These are phyloP conservation scores for Penicillium sp. DNA, from an alignment of 2,329 filamentous ascomycete species.

Conservation along the genomic window DNA sequence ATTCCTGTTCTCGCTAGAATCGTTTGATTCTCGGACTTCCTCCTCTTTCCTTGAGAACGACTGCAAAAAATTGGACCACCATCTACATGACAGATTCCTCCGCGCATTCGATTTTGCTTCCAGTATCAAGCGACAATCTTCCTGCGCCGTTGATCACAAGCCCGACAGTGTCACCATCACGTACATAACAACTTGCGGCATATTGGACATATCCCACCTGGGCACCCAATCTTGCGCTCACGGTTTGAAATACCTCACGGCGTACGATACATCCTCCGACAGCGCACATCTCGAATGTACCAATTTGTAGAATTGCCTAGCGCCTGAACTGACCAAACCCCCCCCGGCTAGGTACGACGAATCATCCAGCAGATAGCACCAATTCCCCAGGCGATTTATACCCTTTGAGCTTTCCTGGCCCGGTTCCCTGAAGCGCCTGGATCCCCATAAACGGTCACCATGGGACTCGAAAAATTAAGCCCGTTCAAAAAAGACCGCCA, in stretches of 20 bases:
- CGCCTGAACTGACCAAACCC: neutral
- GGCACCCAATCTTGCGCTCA: too few species aligned
- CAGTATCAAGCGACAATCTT: neutral
- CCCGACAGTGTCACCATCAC: too few species aligned
- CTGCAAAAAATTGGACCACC: neutral
- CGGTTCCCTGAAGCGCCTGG: slow-evolving; percentile 12
- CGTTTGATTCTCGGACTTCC: too few species aligned
- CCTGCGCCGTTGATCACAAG: too few species aligned
- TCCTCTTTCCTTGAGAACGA: too few species aligned
- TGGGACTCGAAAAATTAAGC: slow-evolving; percentile 36
- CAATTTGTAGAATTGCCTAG: neutral
- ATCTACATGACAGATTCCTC: neutral
- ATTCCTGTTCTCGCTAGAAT: neutral
- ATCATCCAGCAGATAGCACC: slow-evolving; percentile 5
- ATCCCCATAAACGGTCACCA: slow-evolving; percentile 17
- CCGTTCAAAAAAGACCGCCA: slow-evolving; percentile 49
- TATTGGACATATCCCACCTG: too few species aligned
- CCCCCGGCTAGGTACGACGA: slow-evolving; percentile 1
- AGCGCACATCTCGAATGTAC: too few species aligned
- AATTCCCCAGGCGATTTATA: slow-evolving; percentile 5
- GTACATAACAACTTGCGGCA: too few species aligned
- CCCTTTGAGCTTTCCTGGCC: neutral
- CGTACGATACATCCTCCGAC: too few species aligned
- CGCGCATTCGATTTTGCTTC: neutral
- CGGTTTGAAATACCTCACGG: too few species aligned